Base-by-base conservation (phyloP, 148 eudicot genomes). In the Agrostemma githago region DNA sequence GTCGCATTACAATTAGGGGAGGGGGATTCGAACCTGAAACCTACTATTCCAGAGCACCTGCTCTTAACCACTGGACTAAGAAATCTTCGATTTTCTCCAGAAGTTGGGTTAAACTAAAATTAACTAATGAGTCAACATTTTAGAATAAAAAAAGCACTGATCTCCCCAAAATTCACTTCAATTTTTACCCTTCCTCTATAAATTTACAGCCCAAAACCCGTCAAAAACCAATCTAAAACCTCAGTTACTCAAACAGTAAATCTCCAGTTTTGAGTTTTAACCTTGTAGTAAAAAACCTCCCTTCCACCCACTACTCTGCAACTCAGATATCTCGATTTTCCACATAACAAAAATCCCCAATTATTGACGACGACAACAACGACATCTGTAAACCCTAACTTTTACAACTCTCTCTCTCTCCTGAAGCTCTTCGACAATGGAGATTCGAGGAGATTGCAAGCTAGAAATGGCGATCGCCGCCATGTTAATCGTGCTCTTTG, bases 401-500 rank as follows among this genome's bases (percentile, higher is more conserved):
- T 70, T 8, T 6, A 51, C 56, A 20, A 21, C n/a, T 42, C 56
- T 37, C 68, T 70, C 79, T 53, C 74, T 66, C 72, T 74, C 40
- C 60, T 41, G 51, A 42, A 41, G 56, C 4, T 51, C 15, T 54
- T 40, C 66, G 43, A 58, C 62, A 72, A 83, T 85, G 90, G 90
- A 86, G 82, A 77, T 59, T 58, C 73, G 82, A 48, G 73, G 82
- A 79, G 79, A 72, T 34, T 61, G 61, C 74, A 72, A 70, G 63
- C 19, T 75, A 72, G 70, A 80, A 53, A 57, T 82, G n/a, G 62
- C 81, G 61, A 81, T 82, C 7, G 87, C 89, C 5, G 80, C 88
- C 6, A 76, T 95, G 48, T 70, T 88, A 8, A 69, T 89, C 59
- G 72, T 94, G 21, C 81, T 96, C 5, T 70, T 86, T 21, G 89